These are phyloP conservation scores for Xylariaceae sp. DNA, from an alignment of 2,329 filamentous ascomycete genomes.

Conservation along the genomic window DNA sequence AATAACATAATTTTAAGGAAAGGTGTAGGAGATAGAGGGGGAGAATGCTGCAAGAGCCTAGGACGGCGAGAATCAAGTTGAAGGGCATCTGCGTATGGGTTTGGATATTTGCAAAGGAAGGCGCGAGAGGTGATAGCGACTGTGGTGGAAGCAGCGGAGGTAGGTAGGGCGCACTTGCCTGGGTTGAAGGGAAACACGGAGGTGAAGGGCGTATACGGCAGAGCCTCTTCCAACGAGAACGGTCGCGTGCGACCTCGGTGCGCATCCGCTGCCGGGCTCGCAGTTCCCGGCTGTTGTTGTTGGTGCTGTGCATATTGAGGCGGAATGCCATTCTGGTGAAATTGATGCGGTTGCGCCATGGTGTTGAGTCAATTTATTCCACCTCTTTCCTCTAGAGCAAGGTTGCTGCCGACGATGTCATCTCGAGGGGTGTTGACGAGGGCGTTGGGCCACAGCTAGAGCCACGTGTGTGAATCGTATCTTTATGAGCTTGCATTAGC, in stretches of 20 bases:
- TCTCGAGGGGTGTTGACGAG: slow-evolving; percentile 4
- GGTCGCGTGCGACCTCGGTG: slow-evolving; percentile 37
- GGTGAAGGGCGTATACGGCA: slow-evolving; percentile 80
- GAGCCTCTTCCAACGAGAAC: slow-evolving; percentile 68
- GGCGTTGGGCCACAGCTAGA: too few species aligned
- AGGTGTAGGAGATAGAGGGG: neutral
- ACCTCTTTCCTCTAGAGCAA: slow-evolving; percentile 5
- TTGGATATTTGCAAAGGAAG: neutral
- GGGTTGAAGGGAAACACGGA: slow-evolving; percentile 77
- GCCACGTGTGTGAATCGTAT: too few species aligned
- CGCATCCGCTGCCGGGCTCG: slow-evolving; percentile 5
- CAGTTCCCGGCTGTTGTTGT: neutral
- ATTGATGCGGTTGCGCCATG: slow-evolving; percentile 27
- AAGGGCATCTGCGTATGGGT: too few species aligned
- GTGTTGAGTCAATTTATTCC: slow-evolving; percentile 2
- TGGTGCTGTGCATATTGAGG: slow-evolving; percentile 18
- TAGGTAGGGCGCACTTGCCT: slow-evolving; percentile 47
- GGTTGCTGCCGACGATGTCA: slow-evolving; percentile 15
- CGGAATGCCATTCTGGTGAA: slow-evolving; percentile 27
- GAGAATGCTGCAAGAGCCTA: neutral
- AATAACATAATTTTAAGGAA: neutral
- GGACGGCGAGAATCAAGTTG: neutral
- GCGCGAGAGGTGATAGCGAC: neutral
- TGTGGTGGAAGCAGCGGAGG: slow-evolving; percentile 5
- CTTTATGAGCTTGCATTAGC: too few species aligned